Evolutionary conservation across 2,329 filamentous ascomycete genomes (phyloP), one percentile per base, ranked within the genome.

Genomic region (Trichoderma cornu-damae): DNA sequence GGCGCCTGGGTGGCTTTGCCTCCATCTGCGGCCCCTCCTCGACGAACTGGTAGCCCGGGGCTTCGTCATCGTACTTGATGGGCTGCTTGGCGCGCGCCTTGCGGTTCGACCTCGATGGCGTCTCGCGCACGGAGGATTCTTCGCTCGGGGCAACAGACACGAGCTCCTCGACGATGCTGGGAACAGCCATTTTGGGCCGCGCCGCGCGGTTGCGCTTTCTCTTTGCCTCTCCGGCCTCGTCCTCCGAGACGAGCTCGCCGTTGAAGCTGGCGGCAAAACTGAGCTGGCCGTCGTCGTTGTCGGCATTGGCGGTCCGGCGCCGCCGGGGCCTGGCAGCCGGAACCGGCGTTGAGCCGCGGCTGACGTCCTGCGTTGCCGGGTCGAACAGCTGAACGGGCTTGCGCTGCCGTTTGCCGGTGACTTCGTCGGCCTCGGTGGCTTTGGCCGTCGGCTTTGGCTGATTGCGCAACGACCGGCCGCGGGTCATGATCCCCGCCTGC

Each of bases 381-480:
- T 81, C 79, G 42, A 79, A 78, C 8, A 78, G 62, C 48, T 75
- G 74, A 2, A 80, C 77, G 1, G 79, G 76, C 63, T 79, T 82
- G 52, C 80, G 74, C n/a, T 73, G 71, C 26, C 82, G 74, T 65
- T 83, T 84, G 44, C 79, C 79, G 9, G 75, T 74, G 3, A 79
- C 70, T 22, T 79, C 73, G 1, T 74, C 75, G 14, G 79, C 75
- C 63, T 84, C 81, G 9, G 79, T 78, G n/a, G 80, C 79, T 68
- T 83, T 83, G 59, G 77, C 79, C 3, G 80, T 84, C 63, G 79
- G 79, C 66, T 77, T 79, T 6, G 79, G 79, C 59, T 82, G 78
- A 64, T 82, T 81, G 51, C 82, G 79, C 34, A 84, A 72, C 32
- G 82, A 75, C 28, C 81, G 75, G 4, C 72, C 72, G 14, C 77